phyloP scores from a whole-genome alignment of 768 basidiomycete genomes.

The Boletellus emodensis region DNA sequence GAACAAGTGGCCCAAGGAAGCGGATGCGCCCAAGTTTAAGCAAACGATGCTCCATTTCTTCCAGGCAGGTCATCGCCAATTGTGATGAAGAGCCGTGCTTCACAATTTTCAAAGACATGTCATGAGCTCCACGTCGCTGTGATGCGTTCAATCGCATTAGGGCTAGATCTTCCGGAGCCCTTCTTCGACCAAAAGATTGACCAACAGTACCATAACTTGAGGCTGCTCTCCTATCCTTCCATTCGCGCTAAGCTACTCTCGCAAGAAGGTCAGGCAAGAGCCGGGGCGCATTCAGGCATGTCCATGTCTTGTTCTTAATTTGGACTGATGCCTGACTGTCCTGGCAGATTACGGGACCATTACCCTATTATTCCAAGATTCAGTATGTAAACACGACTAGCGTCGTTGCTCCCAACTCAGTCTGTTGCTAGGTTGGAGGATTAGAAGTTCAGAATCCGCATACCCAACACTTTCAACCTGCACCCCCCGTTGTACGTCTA shows the following conservation, averaged over 20 bases:
- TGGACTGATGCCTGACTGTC: neutral
- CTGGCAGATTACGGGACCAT: constrained; percentile 74
- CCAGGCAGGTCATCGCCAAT: constrained; percentile 39
- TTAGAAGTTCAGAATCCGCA: constrained; percentile 80
- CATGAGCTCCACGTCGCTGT: constrained; percentile 70
- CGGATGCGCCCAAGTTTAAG: constrained; percentile 63
- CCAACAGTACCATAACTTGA: constrained; percentile 76
- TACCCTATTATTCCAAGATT: constrained; percentile 78
- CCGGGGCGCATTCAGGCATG: constrained; percentile 76
- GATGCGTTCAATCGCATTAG: constrained; percentile 85
- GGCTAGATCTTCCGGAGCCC: constrained; percentile 63
- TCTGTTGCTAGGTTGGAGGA: constrained; percentile 59
- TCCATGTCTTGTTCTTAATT: neutral
- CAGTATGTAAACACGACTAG: constrained; percentile 33
- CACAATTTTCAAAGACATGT: constrained; percentile 48
- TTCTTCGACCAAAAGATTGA: constrained; percentile 77
- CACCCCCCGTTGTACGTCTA: constrained; percentile 64
- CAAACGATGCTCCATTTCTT: constrained; percentile 73
- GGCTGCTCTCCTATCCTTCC: constrained; percentile 80
- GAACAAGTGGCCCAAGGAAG: constrained; percentile 76
- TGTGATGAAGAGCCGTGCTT: neutral
- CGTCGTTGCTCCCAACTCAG: neutral
- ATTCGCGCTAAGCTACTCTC: constrained; percentile 55
- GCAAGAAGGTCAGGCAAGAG: constrained; percentile 68
- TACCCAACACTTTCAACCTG: constrained; percentile 66